These are phyloP conservation scores for Colletotrichum spinosum DNA, from an alignment of 2,329 filamentous ascomycete species.

Conservation along the genomic window DNA sequence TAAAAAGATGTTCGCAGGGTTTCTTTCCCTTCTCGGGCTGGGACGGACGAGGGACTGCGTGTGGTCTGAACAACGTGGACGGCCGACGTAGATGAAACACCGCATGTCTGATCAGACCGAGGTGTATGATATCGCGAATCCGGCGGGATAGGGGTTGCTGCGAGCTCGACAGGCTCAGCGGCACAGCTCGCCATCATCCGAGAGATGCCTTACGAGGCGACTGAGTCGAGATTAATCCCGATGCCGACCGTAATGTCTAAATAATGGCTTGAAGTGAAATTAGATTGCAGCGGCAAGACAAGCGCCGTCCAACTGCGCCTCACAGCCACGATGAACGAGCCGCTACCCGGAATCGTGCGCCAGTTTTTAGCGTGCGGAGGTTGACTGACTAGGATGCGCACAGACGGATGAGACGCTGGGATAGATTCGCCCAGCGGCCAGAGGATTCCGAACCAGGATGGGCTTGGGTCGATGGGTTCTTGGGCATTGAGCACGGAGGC, in stretches of 20 bases:
- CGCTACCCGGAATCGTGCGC: conserved; percentile 16
- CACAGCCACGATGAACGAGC: conserved; percentile 26
- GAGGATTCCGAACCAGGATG: not conserved
- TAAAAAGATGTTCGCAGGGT: conserved; percentile 31
- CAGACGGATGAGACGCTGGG: conserved; percentile 30
- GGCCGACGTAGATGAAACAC: conserved; percentile 33
- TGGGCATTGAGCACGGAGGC: conserved; percentile 30
- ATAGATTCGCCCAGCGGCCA: conserved; percentile 8
- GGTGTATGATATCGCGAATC: conserved; percentile 15
- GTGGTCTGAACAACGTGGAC: conserved; percentile 28
- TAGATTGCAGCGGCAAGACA: conserved; percentile 16
- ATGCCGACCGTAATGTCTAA: not conserved
- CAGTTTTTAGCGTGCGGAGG: conserved; percentile 1
- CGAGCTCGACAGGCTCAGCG: too few species aligned
- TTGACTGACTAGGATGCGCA: conserved; percentile 26
- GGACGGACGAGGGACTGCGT: conserved; percentile 23
- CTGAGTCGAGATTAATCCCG: too few species aligned
- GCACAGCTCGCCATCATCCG: too few species aligned
- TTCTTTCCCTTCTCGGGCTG: conserved; percentile 4
- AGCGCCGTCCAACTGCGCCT: conserved; percentile 20
- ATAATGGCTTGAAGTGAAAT: conserved; percentile 1
- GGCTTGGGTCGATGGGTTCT: conserved; percentile 2
- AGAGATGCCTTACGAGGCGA: too few species aligned
- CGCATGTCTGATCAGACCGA: conserved; percentile 35
- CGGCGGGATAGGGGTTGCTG: conserved; percentile 15